Base-by-base conservation (phyloP, 2,329 filamentous ascomycete species). In the Stachybotrys echinatus region DNA sequence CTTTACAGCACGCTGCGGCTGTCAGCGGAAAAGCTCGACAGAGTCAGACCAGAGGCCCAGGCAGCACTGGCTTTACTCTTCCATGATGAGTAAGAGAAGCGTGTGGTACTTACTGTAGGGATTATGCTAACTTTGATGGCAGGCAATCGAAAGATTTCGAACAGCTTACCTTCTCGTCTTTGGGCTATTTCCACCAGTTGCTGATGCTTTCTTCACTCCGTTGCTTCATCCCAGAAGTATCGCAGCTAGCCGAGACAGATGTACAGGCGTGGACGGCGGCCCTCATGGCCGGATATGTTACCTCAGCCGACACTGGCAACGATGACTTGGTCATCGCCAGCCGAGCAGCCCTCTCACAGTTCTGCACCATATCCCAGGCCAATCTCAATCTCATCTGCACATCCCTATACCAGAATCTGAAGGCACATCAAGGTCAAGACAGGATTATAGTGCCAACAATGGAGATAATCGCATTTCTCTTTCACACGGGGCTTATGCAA, bases 1-100 rank as follows among this genome's bases (percentile, higher is more conserved):
- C 75, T 81, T 51, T 70, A 76, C 23, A 69, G 73, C 23, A 69
- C 77, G 2, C 72, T 89, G 27, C 81, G 91, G 2, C 76, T 97
- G 14, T 85, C 90, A 2, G 81, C 88, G 1, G 94, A 99, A 68
- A 96, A 95, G 64, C 77, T 97, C 2, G 92, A 97, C 65, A 88
- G 89, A 54, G 87, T 97, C 18, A 83, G 94, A 21, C 73, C 81
- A 0, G 79, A 83, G 54, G 87, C 85, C 1, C 83, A 86, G 53
- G 68, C 73, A 27, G 75, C 76, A 10, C 59, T 85, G 43, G 68
- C 69, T 5, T 55, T 78, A 43, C 59, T 72, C 20, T 57, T 81
- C n/a, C 55, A 68, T 22, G 54, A 71, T 21, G 67, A 65, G 82
- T 84, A 64, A 65, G 42, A 38, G 21, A 12, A 23, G n/a, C 17